A percentile compares a stretch with the other conserved stretches of the same genome.
Conservation (phyloP, 345 rosid species). For the Cardiospermum halicacabum region DNA sequence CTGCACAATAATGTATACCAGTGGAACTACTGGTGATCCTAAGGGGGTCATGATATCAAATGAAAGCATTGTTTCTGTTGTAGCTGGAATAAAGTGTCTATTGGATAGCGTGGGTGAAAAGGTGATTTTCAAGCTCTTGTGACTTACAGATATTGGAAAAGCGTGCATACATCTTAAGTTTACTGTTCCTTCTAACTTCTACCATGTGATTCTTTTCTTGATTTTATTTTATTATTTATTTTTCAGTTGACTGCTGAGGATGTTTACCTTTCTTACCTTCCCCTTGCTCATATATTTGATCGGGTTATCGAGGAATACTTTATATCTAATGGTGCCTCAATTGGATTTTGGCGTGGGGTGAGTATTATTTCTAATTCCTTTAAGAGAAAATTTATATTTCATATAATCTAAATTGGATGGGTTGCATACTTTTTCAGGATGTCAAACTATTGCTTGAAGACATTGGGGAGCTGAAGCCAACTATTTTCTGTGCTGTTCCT, state of each 20-base stretch:
- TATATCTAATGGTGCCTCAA: conserved; percentile 70
- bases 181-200: neutral
- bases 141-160: neutral
- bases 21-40: conserved; percentile 99
- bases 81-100: conserved; percentile 65
- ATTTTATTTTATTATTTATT: neutral
- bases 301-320: conserved; percentile 83
- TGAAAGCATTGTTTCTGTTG: conserved; percentile 67
- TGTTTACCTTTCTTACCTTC: conserved; percentile 89
- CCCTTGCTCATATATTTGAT: conserved; percentile 95
- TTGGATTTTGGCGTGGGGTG: conserved; percentile 98
- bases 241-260: conserved; percentile 65
- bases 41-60: conserved; percentile 96
- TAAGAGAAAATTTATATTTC: conserved; percentile 8
- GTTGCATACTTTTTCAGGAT: conserved; percentile 45
- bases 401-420: conserved; percentile 16
- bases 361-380: conserved; percentile 21
- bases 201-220: neutral
- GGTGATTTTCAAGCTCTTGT: conserved; percentile 35
- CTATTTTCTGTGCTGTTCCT: conserved; percentile 95
- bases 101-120: conserved; percentile 58
- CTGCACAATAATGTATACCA: conserved; percentile 96
- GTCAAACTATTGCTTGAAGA: conserved; percentile 85
- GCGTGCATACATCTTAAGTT: neutral
- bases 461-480: conserved; percentile 81